Evolutionary conservation across 75 land plant species (phyloP), one percentile per base, ranked within the genome.

Genomic region (Chamaecyparis obtusa): DNA sequence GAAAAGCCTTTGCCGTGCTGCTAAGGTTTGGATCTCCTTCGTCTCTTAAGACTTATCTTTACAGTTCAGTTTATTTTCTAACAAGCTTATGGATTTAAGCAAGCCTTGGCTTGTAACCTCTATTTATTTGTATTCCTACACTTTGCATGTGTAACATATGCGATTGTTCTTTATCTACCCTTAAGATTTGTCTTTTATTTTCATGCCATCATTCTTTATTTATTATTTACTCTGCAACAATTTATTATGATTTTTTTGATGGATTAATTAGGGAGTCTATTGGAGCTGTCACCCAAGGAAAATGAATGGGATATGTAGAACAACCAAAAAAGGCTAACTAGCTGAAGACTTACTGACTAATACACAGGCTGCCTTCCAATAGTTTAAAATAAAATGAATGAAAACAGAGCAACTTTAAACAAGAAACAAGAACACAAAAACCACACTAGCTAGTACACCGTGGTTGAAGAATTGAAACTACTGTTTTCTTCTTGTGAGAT

Each of bases 1-100:
- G 72, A 97, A 92, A 89, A 88, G 94, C 91, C 95, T 98, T 32
- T 86, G 81, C 49, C 96, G 99, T 80, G 99, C 96, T 85, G 98
- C 95, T 79, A 98, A 97, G 97, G 99, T 98, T 46, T 76, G 78
- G 57, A 32, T 74, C 76, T 71, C 76, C 76, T 74, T 33, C 2
- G 5, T 46, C 82, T 75, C 9, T 35, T 41, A 5, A 41, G 48
- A 27, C 9, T 86, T 10, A 64, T 44, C 44, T 86, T 86, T 76
- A 33, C 17, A 85, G 43, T n/a, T 56, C n/a, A 1, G 32, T 67
- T 33, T 67, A 0, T 24, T 56, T 19, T 19, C n/a, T 32, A 32
- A 16, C 39, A 24, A 74, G 33, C 13, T 74, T 32, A 33, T 2
- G 0, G 2, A 14, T 24, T 32, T 33, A 74, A 33, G 33, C 76